These are phyloP conservation scores for Leucogyrophana mollusca DNA, from an alignment of 768 basidiomycete species.

Conservation along the genomic window DNA sequence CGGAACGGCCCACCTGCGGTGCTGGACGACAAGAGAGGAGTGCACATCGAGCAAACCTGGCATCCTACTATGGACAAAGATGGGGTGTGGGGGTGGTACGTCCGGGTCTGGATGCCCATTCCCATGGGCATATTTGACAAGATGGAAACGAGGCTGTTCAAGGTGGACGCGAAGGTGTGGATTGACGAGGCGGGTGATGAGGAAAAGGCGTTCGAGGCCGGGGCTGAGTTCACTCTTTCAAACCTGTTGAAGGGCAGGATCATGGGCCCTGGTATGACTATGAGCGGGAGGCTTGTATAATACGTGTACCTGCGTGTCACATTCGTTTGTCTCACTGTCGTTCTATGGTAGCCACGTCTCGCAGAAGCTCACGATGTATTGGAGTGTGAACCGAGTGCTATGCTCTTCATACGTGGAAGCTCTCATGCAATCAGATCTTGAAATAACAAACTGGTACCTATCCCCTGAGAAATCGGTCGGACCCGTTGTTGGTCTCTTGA, in stretches of 20 bases:
- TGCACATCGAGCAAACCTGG: slow-evolving; percentile 24
- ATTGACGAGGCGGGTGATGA: slow-evolving; percentile 24
- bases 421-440: no score
- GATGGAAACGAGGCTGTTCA: slow-evolving; percentile 44
- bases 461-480: no score
- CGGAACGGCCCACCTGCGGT: not conserved
- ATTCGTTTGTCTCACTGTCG: not conserved
- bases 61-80: slow-evolving; percentile 10
- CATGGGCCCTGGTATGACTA: slow-evolving; percentile 21
- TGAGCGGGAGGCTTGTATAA: no score
- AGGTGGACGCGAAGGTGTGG: slow-evolving; percentile 35
- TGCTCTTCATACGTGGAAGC: no score
- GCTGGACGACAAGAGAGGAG: slow-evolving; percentile 7
- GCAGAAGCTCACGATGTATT: no score
- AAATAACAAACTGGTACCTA: no score
- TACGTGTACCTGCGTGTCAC: not conserved
- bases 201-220: slow-evolving; percentile 20
- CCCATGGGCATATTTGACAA: slow-evolving; percentile 46
- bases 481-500: no score
- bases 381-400: no score
- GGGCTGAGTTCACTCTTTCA: slow-evolving; percentile 39
- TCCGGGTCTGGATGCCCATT: slow-evolving; percentile 46
- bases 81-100: slow-evolving; percentile 28
- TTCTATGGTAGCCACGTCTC: no score
- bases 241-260: slow-evolving; percentile 41